Evolutionary conservation across 179 eudicot species (phyloP).

Genomic region (Camellia oleifera): DNA sequence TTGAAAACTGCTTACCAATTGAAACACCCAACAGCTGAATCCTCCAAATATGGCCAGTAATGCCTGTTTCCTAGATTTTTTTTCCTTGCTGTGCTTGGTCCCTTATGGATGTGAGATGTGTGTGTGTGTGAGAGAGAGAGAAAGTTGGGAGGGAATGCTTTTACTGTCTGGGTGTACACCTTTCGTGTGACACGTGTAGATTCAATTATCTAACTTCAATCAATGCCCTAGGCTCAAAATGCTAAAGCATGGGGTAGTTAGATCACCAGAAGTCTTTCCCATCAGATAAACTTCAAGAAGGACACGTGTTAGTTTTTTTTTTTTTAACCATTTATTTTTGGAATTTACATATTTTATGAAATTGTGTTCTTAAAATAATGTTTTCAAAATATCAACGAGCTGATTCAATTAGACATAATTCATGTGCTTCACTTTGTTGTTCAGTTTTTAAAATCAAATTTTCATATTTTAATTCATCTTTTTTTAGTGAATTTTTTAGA

Average conservation of each 20-base stretch:
- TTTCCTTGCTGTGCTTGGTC: slow-evolving; percentile 7
- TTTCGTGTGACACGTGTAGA: slow-evolving; percentile 33
- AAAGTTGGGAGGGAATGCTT: slow-evolving; percentile 11
- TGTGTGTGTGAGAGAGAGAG: slow-evolving; percentile 6
- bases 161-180: slow-evolving; percentile 12
- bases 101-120: neutral
- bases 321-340: no score
- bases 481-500: no score
- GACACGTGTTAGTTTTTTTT: slow-evolving; percentile 24
- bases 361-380: no score
- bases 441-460: no score
- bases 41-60: slow-evolving; percentile 11
- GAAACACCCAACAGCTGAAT: slow-evolving; percentile 12
- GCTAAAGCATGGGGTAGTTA: slow-evolving; percentile 1
- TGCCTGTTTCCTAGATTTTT: slow-evolving; percentile 15
- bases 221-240: slow-evolving; percentile 23
- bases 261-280: slow-evolving; percentile 6
- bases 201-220: slow-evolving; percentile 40
- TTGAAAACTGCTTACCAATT: slow-evolving; percentile 26
- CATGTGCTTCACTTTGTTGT: no score
- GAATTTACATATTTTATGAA: neutral
- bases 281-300: slow-evolving; percentile 17
- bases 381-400: no score
- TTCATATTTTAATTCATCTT: no score
- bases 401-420: no score